A percentile compares a stretch with the other conserved stretches of the same genome.
These are phyloP conservation scores for Lachnellula willkommii DNA, from an alignment of 2,329 filamentous ascomycete species.

Conservation along the genomic window DNA sequence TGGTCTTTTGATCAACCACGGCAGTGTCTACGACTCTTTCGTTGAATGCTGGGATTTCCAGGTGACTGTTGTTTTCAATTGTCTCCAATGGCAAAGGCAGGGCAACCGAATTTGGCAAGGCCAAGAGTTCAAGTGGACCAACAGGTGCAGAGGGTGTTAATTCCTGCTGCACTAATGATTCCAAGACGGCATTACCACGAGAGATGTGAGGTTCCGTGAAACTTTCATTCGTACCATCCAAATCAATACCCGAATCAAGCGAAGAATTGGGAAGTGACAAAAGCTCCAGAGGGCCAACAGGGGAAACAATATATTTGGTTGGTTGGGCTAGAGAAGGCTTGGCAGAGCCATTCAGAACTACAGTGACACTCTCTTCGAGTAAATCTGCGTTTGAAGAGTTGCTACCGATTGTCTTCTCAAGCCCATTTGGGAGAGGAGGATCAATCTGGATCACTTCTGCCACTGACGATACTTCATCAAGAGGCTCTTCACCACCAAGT, in stretches of 20 bases:
- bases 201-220: not conserved
- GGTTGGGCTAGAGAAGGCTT: not conserved
- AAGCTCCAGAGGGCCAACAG: slow-evolving; percentile 35
- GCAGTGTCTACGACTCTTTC: too few relatives aligned
- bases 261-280: slow-evolving; percentile 50
- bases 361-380: not conserved
- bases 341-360: slow-evolving; percentile 2
- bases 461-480: not conserved
- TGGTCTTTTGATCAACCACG: not conserved
- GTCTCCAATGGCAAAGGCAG: not conserved
- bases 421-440: not conserved
- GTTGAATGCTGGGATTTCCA: not conserved
- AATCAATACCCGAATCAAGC: slow-evolving; percentile 29
- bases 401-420: not conserved
- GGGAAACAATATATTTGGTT: slow-evolving; percentile 6
- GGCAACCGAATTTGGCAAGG: slow-evolving; percentile 44
- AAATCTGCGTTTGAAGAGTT: not conserved
- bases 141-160: slow-evolving; percentile 16
- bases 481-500: not conserved
- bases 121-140: slow-evolving; percentile 41
- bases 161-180: not conserved
- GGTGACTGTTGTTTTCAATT: not conserved
- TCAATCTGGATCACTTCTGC: not conserved
- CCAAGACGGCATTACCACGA: not conserved
- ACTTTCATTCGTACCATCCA: not conserved